Conservation (phyloP, 148 eudicot genomes). For the Silene conica region DNA sequence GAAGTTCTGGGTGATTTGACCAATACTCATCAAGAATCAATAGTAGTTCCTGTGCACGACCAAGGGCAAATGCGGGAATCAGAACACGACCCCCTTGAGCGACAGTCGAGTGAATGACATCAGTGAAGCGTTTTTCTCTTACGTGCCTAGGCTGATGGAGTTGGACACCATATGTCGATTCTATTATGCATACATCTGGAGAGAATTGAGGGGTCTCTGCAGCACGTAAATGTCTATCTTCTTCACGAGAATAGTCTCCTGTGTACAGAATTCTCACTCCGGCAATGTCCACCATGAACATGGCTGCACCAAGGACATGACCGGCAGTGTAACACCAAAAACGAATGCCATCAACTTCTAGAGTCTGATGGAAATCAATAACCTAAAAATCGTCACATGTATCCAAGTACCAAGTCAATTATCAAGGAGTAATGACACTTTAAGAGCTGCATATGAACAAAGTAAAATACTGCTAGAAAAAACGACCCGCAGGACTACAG, state of each 20-base stretch:
- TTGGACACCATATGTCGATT: constrained; percentile 94
- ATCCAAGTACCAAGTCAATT: constrained; percentile 16
- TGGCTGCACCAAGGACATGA: constrained; percentile 98
- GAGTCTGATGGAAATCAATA: constrained; percentile 92
- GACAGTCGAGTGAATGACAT: constrained; percentile 71
- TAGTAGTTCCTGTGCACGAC: constrained; percentile 94
- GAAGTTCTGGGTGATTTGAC: constrained; percentile 90
- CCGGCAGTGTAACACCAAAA: constrained; percentile 99
- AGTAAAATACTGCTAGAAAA: background rate
- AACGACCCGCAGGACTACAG: too few relatives aligned
- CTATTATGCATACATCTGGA: constrained; percentile 89
- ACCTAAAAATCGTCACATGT: constrained; percentile 41
- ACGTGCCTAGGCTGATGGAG: constrained; percentile 75
- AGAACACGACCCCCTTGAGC: constrained; percentile 94
- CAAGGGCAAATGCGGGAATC: constrained; percentile 93
- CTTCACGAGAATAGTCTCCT: constrained; percentile 97
- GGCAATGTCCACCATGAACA: constrained; percentile 99
- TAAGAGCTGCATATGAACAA: background rate
- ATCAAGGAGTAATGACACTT: background rate
- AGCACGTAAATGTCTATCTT: constrained; percentile 92
- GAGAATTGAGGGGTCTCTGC: constrained; percentile 88
- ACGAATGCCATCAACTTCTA: constrained; percentile 95
- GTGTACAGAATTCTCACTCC: constrained; percentile 92
- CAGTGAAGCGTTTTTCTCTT: constrained; percentile 88
- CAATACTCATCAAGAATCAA: constrained; percentile 95